Evolutionary conservation across 331 rosid genomes (phyloP), one percentile per base, ranked within the genome.

Genomic region (Malus hybrid): DNA sequence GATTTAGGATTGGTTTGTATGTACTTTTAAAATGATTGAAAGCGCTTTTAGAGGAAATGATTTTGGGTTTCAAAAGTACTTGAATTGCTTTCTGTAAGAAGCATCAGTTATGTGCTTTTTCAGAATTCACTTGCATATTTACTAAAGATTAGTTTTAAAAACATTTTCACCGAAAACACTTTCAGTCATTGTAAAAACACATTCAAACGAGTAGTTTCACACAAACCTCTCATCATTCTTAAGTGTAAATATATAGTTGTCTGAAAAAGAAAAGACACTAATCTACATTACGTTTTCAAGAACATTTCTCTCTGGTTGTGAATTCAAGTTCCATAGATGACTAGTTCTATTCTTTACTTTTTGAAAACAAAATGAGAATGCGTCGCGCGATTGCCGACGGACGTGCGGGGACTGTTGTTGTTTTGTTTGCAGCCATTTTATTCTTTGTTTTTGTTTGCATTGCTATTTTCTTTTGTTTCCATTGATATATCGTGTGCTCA

Each of bases 381-480:
- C 50, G 55, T 57, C 7, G 19, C 6, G 62, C 57, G 7, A 24
- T 24, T 11, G 61, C 33, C 46, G 24, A 31, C 27, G 36, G 42
- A 55, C 15, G 13, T 16, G 20, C 29, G 31, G 66, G 33, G 65
- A 36, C 33, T 28, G 14, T 24, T 62, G 7, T 63, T 48, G 65
- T 20, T 32, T 32, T 66, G 56, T 67, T 42, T 69, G 74, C 7
- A 20, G 32, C 24, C 6, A 56, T 76, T 59, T 84, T 71, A 82
- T 73, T 78, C 80, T 71, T 28, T 79, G 54, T 67, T 48, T 86
- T 76, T 75, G 82, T 75, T 76, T 68, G 68, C 7, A n/a, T 36
- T 44, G 71, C 6, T 27, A 39, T 14, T 5, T 66, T 72, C 48
- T 77, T 68, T 77, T 76, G 81, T 70, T 70, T 68, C 7, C 9